Evolutionary conservation across 345 rosid genomes (phyloP), one percentile per base, ranked within the genome.

Genomic region (Bruguiera gymnorhiza): DNA sequence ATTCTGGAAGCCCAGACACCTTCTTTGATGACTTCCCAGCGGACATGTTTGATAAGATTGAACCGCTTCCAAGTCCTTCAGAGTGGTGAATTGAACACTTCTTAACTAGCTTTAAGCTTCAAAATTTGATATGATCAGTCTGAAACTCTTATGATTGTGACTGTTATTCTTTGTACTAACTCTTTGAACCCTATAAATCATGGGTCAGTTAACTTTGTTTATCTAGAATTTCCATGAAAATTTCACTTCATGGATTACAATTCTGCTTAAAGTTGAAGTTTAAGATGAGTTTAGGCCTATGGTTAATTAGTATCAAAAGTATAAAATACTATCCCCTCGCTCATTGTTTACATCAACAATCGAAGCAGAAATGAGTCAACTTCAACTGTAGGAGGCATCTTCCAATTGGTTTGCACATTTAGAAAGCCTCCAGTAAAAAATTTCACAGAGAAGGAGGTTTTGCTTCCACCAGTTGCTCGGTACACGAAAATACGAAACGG

Each of bases 11-110:
- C 16, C 77, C 84, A 3, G 89, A 85, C 52, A 64, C 79, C 19
- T 86, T 91, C 82, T 86, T 87, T 10, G 92, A 91, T 24, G 95
- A 89, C 76, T 85, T 91, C 55, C 97, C 98, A 0, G 60, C 86
- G 0, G 94, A 88, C 72, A 78, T 91, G 82, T 85, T 87, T 36
- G 96, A 91, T 80, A 84, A 83, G 5, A 86, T 84, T 29, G 87
- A 85, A 56, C 81, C 78, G 1, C 82, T 82, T 71, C 85, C 76
- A 1, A 82, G 83, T 75, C 88, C 97, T 43, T 76, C 87, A 26
- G 68, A 68, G 31, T 75, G 67, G 77, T 83, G 71, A 55, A 55
- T 55, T 23, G 27, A 24, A 55, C 16, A 43, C 48, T 43, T 3
- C 15, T 11, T 43, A 43, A 43, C 13, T 43, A 43, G 4, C 36